Conservation (phyloP, 2,329 filamentous ascomycete genomes). For the Aspergillus quadricinctus region DNA sequence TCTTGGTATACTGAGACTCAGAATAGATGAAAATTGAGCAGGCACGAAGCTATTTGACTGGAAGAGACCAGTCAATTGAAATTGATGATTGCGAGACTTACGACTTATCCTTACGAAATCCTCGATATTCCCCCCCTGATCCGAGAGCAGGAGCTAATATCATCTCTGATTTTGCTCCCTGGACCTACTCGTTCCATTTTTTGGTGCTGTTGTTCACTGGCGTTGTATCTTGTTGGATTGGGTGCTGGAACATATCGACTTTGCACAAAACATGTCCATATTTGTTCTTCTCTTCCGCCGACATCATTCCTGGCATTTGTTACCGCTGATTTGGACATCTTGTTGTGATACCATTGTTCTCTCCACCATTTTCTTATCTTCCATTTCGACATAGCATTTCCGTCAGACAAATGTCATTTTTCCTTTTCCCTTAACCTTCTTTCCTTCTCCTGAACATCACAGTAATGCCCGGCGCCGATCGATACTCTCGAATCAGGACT, state of each 20-base stretch:
- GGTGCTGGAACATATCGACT: background rate
- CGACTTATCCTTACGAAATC: slow-evolving; percentile 17
- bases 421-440: background rate
- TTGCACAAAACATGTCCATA: background rate
- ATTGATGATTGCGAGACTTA: slow-evolving; percentile 19
- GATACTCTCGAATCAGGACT: background rate
- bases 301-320: slow-evolving; percentile 7
- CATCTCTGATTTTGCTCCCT: background rate
- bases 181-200: background rate
- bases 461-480: background rate
- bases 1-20: background rate
- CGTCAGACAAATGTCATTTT: slow-evolving; percentile 10
- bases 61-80: slow-evolving; percentile 6
- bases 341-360: slow-evolving; percentile 1
- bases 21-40: background rate
- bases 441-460: background rate
- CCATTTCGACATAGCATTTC: slow-evolving; percentile 9
- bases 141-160: background rate
- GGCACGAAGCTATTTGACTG: background rate
- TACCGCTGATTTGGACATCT: slow-evolving; percentile 12
- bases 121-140: background rate
- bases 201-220: slow-evolving; percentile 4
- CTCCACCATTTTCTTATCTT: background rate
- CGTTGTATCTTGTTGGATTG: background rate
- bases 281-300: slow-evolving; percentile 6